These are phyloP conservation scores for Penicillium sp. DNA, from an alignment of 2,329 filamentous ascomycete genomes.

Conservation along the genomic window DNA sequence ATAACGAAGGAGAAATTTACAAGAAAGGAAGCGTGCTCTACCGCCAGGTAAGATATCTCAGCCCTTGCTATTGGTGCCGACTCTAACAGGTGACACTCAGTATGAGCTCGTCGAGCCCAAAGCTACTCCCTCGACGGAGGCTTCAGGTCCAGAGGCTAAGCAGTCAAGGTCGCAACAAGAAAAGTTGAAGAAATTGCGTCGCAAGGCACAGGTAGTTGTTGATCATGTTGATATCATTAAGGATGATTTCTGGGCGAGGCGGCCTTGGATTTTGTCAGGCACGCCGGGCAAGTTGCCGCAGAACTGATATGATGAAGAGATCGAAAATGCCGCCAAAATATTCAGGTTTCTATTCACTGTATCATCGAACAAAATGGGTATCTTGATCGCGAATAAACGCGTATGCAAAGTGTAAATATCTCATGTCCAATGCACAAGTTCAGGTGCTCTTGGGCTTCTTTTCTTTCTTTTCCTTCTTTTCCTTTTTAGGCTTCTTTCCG, in stretches of 20 bases:
- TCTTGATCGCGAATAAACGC: slow-evolving; percentile 26
- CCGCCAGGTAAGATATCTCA: slow-evolving; percentile 60
- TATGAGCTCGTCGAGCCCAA: slow-evolving; percentile 68
- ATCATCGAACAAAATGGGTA: slow-evolving; percentile 33
- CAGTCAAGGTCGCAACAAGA: slow-evolving; percentile 79
- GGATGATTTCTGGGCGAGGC: slow-evolving; percentile 86
- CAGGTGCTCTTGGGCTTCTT: slow-evolving; percentile 18
- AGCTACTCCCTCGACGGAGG: slow-evolving; percentile 27
- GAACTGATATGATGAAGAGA: slow-evolving; percentile 2
- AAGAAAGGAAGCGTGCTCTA: slow-evolving; percentile 92
- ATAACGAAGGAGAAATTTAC: slow-evolving; percentile 89
- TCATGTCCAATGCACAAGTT: slow-evolving; percentile 3
- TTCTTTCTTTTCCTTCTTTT: slow-evolving; percentile 45
- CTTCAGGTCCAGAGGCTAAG: slow-evolving; percentile 41
- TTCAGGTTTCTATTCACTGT: slow-evolving; percentile 6
- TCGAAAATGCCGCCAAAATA: slow-evolving; percentile 7
- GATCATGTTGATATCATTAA: slow-evolving; percentile 93
- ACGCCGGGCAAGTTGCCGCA: slow-evolving; percentile 67
- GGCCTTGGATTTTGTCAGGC: slow-evolving; percentile 80
- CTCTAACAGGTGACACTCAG: slow-evolving; percentile 39
- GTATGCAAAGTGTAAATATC: slow-evolving; percentile 19
- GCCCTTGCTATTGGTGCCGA: background rate
- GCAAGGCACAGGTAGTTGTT: slow-evolving; percentile 77
- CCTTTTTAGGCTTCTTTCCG: slow-evolving; percentile 47
- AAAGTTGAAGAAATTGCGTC: slow-evolving; percentile 75